Evolutionary conservation across 768 basidiomycete genomes (phyloP), one percentile per base, ranked within the genome.

Genomic region (Russula brevipes): DNA sequence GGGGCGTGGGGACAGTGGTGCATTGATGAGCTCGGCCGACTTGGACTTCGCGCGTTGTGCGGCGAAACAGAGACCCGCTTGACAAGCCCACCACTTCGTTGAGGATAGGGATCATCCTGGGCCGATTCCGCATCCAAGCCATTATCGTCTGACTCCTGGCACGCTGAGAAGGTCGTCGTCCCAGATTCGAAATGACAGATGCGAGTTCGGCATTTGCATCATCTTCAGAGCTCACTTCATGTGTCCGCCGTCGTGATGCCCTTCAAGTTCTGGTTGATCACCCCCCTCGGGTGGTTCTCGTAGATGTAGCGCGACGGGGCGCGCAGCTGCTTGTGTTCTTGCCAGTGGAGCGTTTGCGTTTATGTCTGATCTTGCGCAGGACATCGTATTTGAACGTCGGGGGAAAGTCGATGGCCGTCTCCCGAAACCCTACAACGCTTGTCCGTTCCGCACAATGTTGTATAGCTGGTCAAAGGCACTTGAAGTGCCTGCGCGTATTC

Each of bases 361-460:
- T 61, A 64, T 78, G 79, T 72, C 84, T 87, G 19, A 80, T 71
- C 2, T 81, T 80, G 31, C 82, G 81, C 58, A 84, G 73, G 6
- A 95, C 88, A 68, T 95, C 88, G 70, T 93, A 94, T 70, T 97
- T 97, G 81, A 95, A 98, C 0, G 95, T 97, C 0, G 94, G 94
- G 5, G 92, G 85, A 66, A 98, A 98, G 69, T 86, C 72, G 63
- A 97, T 97, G 0, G 79, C 75, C 0, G 81, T 91, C 73, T 98
- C 95, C 8, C 76, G 69, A 70, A 97, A 97, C 8, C 92, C 93
- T 16, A 77, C 76, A 68, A 93, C 3, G 83, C 83, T 8, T 81
- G 73, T 10, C 81, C 80, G n/a, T 79, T 77, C 47, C 79, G 76
- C 87, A 97, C 92, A n/a, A 89, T 76, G 31, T 81, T 81, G 41